Evolutionary conservation across 345 rosid species (phyloP).

Genomic region (Crucihimalaya himalaica): DNA sequence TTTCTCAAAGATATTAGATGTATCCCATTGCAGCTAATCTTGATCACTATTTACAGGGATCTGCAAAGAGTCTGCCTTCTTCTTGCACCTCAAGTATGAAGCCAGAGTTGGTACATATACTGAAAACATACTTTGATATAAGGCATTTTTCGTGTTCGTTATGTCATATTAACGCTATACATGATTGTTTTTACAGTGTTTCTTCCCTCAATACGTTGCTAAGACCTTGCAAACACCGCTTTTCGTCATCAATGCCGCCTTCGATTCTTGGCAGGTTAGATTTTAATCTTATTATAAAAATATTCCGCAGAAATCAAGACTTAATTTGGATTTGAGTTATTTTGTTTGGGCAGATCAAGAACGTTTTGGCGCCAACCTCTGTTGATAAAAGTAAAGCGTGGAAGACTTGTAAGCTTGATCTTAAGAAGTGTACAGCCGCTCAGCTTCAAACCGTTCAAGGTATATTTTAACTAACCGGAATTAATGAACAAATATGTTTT

Average conservation of each 20-base stretch:
- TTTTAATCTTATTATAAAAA: neutral
- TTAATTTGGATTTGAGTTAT: neutral
- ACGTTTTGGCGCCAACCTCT: conserved; percentile 74
- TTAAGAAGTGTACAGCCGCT: conserved; percentile 55
- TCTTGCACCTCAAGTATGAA: conserved; percentile 74
- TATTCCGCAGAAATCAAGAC: neutral
- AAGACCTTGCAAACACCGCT: conserved; percentile 67
- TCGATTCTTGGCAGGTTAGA: conserved; percentile 92
- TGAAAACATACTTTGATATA: neutral
- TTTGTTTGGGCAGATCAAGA: conserved; percentile 56
- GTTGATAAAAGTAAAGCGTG: conserved; percentile 71
- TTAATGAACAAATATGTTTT: neutral
- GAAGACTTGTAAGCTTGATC: conserved; percentile 74
- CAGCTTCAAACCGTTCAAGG: conserved; percentile 82
- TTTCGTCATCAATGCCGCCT: conserved; percentile 82
- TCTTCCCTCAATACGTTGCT: conserved; percentile 88
- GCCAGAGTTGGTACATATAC: conserved; percentile 59
- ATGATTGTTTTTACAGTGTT: conserved; percentile 56
- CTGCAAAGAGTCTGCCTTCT: conserved; percentile 71
- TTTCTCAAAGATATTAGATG: neutral
- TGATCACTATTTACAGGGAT: conserved; percentile 53
- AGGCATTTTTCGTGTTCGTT: neutral
- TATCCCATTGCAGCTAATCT: neutral
- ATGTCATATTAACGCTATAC: neutral
- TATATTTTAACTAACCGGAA: conserved; percentile 18